Conservation (phyloP, 1,284 basidiomycete species). For the Chiua sp. region DNA sequence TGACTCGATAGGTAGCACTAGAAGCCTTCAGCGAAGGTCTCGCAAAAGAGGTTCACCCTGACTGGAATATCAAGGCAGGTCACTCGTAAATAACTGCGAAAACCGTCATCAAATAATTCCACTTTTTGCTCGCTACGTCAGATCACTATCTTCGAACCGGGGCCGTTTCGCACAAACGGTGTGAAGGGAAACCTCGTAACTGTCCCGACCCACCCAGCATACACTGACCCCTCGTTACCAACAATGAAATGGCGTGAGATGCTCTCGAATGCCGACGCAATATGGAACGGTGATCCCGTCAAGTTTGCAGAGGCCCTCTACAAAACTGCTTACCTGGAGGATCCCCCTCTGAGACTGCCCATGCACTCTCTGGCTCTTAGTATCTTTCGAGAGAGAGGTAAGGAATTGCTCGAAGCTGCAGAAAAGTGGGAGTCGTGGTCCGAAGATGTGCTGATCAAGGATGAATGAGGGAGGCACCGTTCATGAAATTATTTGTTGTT, state of each 20-base stretch:
- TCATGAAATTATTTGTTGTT: too few species aligned
- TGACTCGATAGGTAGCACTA: slow-evolving; percentile 18
- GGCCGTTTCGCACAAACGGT: slow-evolving; percentile 23
- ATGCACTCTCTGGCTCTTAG: slow-evolving; percentile 24
- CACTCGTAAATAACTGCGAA: not conserved
- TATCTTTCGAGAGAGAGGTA: slow-evolving; percentile 14
- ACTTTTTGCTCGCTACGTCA: not conserved
- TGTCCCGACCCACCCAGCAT: slow-evolving; percentile 23
- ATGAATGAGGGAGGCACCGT: too few species aligned
- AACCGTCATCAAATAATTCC: too few species aligned
- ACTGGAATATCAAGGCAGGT: slow-evolving; percentile 31
- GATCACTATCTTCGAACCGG: slow-evolving; percentile 30
- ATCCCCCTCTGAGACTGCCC: slow-evolving; percentile 35
- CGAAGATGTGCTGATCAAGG: slow-evolving; percentile 21
- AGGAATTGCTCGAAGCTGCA: slow-evolving; percentile 18
- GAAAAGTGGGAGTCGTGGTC: slow-evolving; percentile 37
- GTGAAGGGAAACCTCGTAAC: not conserved
- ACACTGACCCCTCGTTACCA: slow-evolving; percentile 11
- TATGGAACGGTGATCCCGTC: slow-evolving; percentile 19
- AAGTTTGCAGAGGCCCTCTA: slow-evolving; percentile 25
- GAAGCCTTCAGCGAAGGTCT: slow-evolving; percentile 26
- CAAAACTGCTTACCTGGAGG: slow-evolving; percentile 17
- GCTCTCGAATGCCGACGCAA: not conserved
- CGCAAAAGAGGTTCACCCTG: slow-evolving; percentile 19
- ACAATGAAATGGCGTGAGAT: not conserved